Percentiles rank a stretch among this genome's conserved stretches.
Conservation (phyloP, 176 grass and related monocot genomes). For the Musa schizocarpa region DNA sequence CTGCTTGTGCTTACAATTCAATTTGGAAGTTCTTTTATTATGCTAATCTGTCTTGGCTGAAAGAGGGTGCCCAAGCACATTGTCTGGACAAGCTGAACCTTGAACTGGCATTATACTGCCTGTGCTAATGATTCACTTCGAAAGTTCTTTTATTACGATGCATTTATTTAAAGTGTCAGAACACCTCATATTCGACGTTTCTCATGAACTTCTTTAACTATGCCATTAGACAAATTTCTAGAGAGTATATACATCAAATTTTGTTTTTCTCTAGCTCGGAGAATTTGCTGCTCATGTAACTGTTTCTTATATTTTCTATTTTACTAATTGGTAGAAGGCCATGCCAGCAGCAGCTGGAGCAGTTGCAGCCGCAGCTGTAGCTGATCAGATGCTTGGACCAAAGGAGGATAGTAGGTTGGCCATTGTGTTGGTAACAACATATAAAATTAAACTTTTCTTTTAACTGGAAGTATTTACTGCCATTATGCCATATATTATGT, state of each 20-base stretch:
- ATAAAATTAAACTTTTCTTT: neutral
- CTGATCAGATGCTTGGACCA: slow-evolving; percentile 94
- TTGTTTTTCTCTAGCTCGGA: neutral
- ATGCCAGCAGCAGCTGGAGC: slow-evolving; percentile 95
- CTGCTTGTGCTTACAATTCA: neutral
- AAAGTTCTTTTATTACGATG: neutral
- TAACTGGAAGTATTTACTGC: too few relatives aligned
- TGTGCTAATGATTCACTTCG: neutral
- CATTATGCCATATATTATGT: neutral
- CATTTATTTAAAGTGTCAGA: neutral
- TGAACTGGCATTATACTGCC: neutral
- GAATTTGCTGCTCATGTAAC: slow-evolving; percentile 15
- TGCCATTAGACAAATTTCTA: neutral
- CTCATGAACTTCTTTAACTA: neutral
- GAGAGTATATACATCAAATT: neutral
- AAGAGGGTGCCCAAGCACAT: neutral
- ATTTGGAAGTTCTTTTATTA: neutral
- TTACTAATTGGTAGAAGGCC: slow-evolving; percentile 34
- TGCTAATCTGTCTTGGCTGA: neutral
- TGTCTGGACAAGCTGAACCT: neutral
- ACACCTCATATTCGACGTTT: neutral
- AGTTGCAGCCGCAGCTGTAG: slow-evolving; percentile 91
- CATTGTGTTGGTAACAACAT: slow-evolving; percentile 67
- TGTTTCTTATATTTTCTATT: slow-evolving; percentile 25
- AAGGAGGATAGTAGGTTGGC: slow-evolving; percentile 77